Evolutionary conservation across 345 rosid species (phyloP), one percentile per base, ranked within the genome.

Genomic region (Draba incana): DNA sequence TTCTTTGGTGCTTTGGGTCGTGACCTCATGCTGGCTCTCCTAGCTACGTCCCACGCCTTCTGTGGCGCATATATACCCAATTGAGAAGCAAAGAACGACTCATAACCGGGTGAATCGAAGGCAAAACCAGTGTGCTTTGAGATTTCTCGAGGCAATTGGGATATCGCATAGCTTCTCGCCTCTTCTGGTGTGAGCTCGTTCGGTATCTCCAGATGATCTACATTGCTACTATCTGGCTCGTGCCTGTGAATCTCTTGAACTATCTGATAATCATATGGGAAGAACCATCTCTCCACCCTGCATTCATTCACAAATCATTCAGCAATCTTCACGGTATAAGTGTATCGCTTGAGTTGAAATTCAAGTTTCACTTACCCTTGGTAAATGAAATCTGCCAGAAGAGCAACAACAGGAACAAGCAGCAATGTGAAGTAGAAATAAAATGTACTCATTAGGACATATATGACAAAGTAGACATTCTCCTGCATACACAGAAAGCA

Each of bases 1-100:
- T 44, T 84, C 78, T 77, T 78, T 52, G 74, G 75, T 66, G 28
- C 15, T 77, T 83, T 89, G 0, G 85, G 82, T 57, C 78, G 80
- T 13, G 92, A 72, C 79, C 67, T 84, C 90, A 84, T 80, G 69
- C 95, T 86, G 58, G 98, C 99, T 84, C 98, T 84, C 66, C 92
- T 77, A 14, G 90, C 92, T 44, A 89, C 99, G 72, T 94, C 99
- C 98, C 99, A 91, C n/a, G 97, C 88, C 81, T 89, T 94, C 33
- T 89, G 97, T 2, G 98, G 98, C 35, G 91, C 96, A 68, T 75
- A 73, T 3, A 89, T 65, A 45, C 99, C 99, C 2, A 82, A 66
- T 72, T 94, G 96, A 10, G 95, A 68, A 3, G 99, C 99, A 10
- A 91, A 94, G 78, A 94, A 94, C 28, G 98, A 91, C 75, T 94